Evolutionary conservation across 1,139 yeast species (phyloP), one percentile per base, ranked within the genome.

Genomic region (Suhomyces bokatorum): DNA sequence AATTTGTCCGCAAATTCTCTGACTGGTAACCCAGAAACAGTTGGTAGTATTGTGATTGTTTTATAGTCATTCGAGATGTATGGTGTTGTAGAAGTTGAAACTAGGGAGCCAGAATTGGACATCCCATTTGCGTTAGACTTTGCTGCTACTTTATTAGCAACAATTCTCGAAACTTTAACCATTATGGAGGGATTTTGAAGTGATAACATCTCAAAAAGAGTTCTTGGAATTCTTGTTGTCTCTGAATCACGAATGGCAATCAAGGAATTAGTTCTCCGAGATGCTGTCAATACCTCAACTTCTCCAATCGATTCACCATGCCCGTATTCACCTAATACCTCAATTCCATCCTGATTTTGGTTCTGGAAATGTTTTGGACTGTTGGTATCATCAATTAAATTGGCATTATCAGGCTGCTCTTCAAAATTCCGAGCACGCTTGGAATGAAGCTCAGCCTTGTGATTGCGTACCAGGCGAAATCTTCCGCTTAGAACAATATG

Each of bases 291-390:
- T 2, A 93, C 97, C 61, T 93, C 99, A 12, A 93, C 85, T 64
- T 93, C 99, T 3, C 99, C 99, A 49, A 93, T 80, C 42, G 96
- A 87, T 55, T 88, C 95, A 4, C 98, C 98, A 61, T 90, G 96
- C 0, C 97, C 97, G 58, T 83, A 84, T 59, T 93, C 99, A 2
- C 87, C 88, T 15, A 85, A 55, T 0, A 83, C 75, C 30, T 64
- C 67, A 27, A 64, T 58, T 11, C 69, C 67, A 2, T 64, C 69
- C 11, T 35, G 43, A 27, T 29, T 31, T 7, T 33, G 8, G 4
- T 15, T 12, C 14, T 38, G 32, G 8, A 34, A 50, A 30, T 46
- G 50, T 35, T 46, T 43, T 14, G 54, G 51, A 13, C 50, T 48
- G 11, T 54, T 54, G 2, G 62, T 45, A 28, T 58, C 62, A 35